Evolutionary conservation across 2,329 filamentous ascomycete genomes (phyloP), one percentile per base, ranked within the genome.

Genomic region (Xylariaceae sp.): DNA sequence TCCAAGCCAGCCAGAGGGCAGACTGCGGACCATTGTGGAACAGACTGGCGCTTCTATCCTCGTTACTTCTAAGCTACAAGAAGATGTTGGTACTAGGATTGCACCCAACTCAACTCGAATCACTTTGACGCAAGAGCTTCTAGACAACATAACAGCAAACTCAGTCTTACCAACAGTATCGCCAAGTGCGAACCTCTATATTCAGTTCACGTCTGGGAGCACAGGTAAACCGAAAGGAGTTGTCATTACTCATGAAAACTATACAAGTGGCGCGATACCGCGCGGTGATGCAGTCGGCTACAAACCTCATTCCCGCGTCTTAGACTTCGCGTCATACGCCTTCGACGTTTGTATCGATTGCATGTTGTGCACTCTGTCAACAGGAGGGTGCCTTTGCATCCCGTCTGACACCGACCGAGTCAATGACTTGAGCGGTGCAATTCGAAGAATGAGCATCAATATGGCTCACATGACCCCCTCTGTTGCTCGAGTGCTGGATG

Each of bases 161-260:
- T 51, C 47, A 14, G 53, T 50, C 30, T 51, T 52, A 7, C 50
- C 54, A 3, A 57, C 41, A 0, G 71, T 77, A n/a, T 65, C 82
- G 2, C 56, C 73, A 2, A 62, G 63, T 5, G 64, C 68, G 1
- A 69, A 73, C 9, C 69, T 76, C 32, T 78, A 77, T 52, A 78
- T 84, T 58, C 82, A 85, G 59, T 85, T 84, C 61, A 85, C 82
- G 11, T 85, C 81, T 1, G 82, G 82, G 12, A 85, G 80, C 51
- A 85, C 82, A 0, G 82, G 82, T 6, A 76, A 75, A 51, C 82
- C 82, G 1, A 85, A 85, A 67, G 82, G 82, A 18, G 81, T 84
- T 4, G 71, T 83, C 41, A 68, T 77, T 49, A 71, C 71, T 2
- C 75, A 78, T 51, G 66, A 62, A 32, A 75, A 74, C 47, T 76